These are phyloP conservation scores for Aspergillus sp. DNA, from an alignment of 2,329 filamentous ascomycete genomes.

Conservation along the genomic window DNA sequence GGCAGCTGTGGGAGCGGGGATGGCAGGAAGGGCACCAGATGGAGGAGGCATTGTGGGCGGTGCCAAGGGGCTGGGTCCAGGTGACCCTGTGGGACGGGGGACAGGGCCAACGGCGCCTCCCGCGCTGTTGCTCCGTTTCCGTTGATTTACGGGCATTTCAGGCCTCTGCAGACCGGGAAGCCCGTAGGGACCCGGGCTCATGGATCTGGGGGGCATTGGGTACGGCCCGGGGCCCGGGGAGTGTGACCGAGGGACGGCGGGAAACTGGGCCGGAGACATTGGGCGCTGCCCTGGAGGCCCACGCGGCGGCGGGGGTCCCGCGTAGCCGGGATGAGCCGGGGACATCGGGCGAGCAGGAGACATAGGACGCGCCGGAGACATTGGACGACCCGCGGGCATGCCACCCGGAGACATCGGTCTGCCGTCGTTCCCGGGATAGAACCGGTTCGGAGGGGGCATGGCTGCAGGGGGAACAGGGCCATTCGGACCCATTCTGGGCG, in stretches of 20 bases:
- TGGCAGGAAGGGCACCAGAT: conserved; percentile 41
- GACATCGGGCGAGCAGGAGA: conserved; percentile 29
- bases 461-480: conserved; percentile 28
- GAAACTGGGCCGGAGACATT: conserved; percentile 36
- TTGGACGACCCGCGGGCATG: conserved; percentile 43
- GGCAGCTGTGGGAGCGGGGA: conserved; percentile 39
- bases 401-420: conserved; percentile 45
- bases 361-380: conserved; percentile 18
- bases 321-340: conserved; percentile 23
- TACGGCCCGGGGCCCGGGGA: conserved; percentile 29
- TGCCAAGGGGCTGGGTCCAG: conserved; percentile 29
- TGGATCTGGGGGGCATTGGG: conserved; percentile 25
- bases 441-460: conserved; percentile 31
- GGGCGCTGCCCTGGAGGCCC: conserved; percentile 25
- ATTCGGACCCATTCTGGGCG: conserved; percentile 35
- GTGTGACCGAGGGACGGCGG: conserved; percentile 35
- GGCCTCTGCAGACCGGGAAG: conserved; percentile 41
- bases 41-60: conserved; percentile 24
- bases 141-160: conserved; percentile 36
- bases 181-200: conserved; percentile 47
- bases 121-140: conserved; percentile 46
- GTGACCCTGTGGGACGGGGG: conserved; percentile 15
- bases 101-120: conserved; percentile 29
- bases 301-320: conserved; percentile 27
- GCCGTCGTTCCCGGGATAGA: conserved; percentile 32